phyloP scores from a whole-genome alignment of 1,139 yeast species.

The Suhomyces wounanorum region DNA sequence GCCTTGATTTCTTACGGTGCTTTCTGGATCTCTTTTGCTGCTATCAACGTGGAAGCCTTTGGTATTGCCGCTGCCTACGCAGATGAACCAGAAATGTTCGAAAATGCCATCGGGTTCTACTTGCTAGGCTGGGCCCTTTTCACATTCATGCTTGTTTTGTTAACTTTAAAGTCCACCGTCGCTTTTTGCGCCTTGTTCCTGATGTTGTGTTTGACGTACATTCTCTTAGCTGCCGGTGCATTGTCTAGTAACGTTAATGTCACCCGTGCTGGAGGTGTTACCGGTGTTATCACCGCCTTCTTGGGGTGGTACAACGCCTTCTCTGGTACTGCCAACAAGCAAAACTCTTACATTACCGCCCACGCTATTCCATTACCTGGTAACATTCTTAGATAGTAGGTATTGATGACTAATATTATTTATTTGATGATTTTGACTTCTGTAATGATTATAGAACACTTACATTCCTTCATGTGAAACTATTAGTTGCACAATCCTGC shows the following conservation, averaged over 20 bases:
- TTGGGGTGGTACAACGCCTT: constrained; percentile 61
- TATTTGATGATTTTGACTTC: neutral
- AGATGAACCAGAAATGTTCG: constrained; percentile 39
- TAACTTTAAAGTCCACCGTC: constrained; percentile 66
- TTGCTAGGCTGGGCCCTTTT: constrained; percentile 68
- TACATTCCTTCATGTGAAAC: neutral
- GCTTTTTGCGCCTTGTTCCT: constrained; percentile 58
- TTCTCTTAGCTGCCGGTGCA: constrained; percentile 58
- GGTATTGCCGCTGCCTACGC: constrained; percentile 56
- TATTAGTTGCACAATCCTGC: too few species aligned
- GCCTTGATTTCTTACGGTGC: constrained; percentile 74
- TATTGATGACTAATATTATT: neutral
- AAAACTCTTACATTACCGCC: constrained; percentile 40
- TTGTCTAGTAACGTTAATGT: constrained; percentile 49
- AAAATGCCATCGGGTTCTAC: constrained; percentile 59
- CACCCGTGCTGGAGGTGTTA: constrained; percentile 69
- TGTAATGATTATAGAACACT: neutral
- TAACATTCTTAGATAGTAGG: constrained; percentile 5
- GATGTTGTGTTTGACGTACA: constrained; percentile 54
- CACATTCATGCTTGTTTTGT: constrained; percentile 56
- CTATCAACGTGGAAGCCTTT: constrained; percentile 57
- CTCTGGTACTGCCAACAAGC: constrained; percentile 41
- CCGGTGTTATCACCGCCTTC: constrained; percentile 61
- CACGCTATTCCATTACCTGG: constrained; percentile 33
- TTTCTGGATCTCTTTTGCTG: constrained; percentile 70